Conservation (phyloP, 1,284 basidiomycete species). For the Rhodotorula glutinis region DNA sequence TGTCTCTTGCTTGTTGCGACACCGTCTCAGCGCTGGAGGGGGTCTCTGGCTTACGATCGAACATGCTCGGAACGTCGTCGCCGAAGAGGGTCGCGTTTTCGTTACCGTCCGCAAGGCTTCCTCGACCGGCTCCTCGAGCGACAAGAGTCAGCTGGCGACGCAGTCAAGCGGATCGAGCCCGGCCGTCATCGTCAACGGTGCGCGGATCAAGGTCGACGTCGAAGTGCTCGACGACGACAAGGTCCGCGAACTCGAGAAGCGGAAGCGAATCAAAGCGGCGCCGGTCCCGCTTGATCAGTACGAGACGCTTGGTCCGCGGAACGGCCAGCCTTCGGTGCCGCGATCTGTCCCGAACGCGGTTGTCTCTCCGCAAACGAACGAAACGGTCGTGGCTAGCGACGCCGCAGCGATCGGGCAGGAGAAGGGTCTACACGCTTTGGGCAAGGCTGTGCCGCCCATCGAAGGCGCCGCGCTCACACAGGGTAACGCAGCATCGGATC, state of each 20-base stretch:
- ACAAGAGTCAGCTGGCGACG: not conserved
- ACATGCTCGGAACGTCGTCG: slow-evolving; percentile 61
- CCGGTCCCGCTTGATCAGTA: slow-evolving; percentile 83
- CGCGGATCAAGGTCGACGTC: slow-evolving; percentile 77
- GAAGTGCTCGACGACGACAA: slow-evolving; percentile 89
- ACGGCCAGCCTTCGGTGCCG: not conserved
- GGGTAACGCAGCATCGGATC: too few relatives aligned
- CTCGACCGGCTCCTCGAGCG: slow-evolving; percentile 47
- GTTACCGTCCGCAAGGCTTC: slow-evolving; percentile 60
- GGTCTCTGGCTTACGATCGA: slow-evolving; percentile 95
- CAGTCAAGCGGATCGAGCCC: not conserved
- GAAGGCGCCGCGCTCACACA: too few relatives aligned
- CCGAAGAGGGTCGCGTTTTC: slow-evolving; percentile 54
- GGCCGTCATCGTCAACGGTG: slow-evolving; percentile 81
- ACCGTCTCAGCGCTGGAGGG: slow-evolving; percentile 84
- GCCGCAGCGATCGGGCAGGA: not conserved
- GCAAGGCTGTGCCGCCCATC: not conserved
- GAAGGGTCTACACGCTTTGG: not conserved
- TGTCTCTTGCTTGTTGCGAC: slow-evolving; percentile 78
- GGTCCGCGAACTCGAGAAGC: slow-evolving; percentile 73
- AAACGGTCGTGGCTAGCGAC: not conserved
- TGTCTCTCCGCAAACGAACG: not conserved
- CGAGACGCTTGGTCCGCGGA: slow-evolving; percentile 30
- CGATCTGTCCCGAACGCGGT: slow-evolving; percentile 29
- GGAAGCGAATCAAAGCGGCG: slow-evolving; percentile 80